Conservation (phyloP, 306 rosid species). For the Trifolium fragiferum region DNA sequence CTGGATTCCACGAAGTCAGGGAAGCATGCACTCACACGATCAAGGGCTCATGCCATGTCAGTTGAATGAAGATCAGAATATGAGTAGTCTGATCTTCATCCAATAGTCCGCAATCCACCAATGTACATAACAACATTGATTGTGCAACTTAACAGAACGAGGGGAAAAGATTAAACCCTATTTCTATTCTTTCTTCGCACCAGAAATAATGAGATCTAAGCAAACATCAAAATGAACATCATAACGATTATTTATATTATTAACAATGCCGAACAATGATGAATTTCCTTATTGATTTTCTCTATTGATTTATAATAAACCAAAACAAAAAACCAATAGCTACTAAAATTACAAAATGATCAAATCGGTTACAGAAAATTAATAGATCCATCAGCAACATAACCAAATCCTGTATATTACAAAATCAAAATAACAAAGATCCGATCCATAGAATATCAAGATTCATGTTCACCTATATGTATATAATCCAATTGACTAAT, state of each 20-base stretch:
- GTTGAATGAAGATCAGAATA: background rate
- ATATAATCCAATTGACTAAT: constrained; percentile 34
- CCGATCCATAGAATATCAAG: constrained; percentile 43
- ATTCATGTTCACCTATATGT: constrained; percentile 42
- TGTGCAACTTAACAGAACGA: background rate
- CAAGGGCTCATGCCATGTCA: background rate
- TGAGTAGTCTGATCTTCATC: background rate
- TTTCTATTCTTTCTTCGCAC: background rate
- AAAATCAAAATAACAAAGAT: constrained; percentile 43
- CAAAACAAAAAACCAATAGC: background rate
- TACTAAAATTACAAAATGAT: constrained; percentile 21
- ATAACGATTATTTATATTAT: background rate
- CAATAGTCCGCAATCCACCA: background rate
- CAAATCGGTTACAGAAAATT: constrained; percentile 23
- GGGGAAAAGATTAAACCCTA: background rate
- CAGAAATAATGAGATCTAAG: constrained; percentile 11
- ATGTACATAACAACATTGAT: background rate
- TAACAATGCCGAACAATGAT: background rate
- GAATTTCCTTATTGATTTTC: background rate
- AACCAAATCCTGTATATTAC: constrained; percentile 27
- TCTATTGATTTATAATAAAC: background rate
- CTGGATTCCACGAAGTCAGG: background rate
- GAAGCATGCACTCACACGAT: background rate
- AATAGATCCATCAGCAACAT: constrained; percentile 48
- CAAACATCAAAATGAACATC: background rate